Evolutionary conservation across 176 grass and related monocot species (phyloP), one percentile per base, ranked within the genome.

Genomic region (Saccharum officinarum): DNA sequence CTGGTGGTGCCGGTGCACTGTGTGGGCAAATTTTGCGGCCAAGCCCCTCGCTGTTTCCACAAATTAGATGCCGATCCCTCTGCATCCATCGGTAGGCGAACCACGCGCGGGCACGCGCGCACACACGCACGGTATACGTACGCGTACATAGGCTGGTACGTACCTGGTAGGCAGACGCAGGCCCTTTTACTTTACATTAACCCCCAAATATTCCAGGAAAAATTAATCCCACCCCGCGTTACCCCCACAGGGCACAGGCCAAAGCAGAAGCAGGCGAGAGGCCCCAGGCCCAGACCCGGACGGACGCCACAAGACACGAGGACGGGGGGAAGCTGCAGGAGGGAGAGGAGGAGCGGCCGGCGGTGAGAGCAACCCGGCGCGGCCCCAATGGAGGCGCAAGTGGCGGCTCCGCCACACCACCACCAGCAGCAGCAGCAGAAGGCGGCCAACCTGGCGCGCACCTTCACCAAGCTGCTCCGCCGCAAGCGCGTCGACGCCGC

Each of bases 391-490:
- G 89, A 91, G 85, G 62, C 69, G 80, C 89, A 91, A 23, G 86
- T 52, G 80, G 84, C 76, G 61, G 85, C 80, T 17, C 64, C 18
- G 69, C 79, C 22, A 47, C 68, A 20, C 88, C 79, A 34, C 75
- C 74, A 5, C 1, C 61, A 74, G 14, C 77, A 72, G 17, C 77
- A 76, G 22, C 80, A 88, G 69, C 87, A 85, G 83, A 94, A 89
- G 83, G 50, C 91, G 64, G 88, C 82, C 15, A 82, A 40, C 66
- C 54, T 96, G 8, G 84, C 90, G 26, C 88, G 87, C 74, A 85
- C 92, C 16, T 85, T 94, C 81, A 94, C 84, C 66, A 99, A 97
- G 88, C 83, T 99, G 16, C 90, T 94, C 10, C 88, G 92, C 72
- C 90, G 92, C 65, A 88, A 91, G 72, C 87, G 84, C 41, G 36